Percentiles rank a stretch among this genome's conserved stretches.
Conservation (phyloP, 495 filamentous ascomycete species). For the Hypoxylon fuscum region DNA sequence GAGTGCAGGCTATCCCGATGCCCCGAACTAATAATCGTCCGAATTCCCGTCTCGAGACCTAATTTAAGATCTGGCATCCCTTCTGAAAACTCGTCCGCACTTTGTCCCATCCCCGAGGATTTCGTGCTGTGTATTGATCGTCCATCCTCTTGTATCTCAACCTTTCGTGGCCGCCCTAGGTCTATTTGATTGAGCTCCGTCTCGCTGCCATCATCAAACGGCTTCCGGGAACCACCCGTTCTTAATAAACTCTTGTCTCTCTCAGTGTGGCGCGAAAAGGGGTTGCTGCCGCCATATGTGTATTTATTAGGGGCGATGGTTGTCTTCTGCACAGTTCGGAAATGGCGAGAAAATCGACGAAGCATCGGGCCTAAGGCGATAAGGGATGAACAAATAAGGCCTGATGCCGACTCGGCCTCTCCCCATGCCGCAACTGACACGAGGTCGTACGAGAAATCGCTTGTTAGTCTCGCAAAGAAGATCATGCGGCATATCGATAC, state of each 20-base stretch:
- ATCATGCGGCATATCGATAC: slow-evolving; percentile 40
- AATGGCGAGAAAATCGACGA: slow-evolving; percentile 22
- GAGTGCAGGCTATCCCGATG: slow-evolving; percentile 33
- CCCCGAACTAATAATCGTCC: slow-evolving; percentile 36
- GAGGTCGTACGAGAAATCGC: slow-evolving; percentile 32
- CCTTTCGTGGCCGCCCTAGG: slow-evolving; percentile 13
- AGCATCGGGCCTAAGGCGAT: slow-evolving; percentile 32
- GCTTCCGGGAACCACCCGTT: slow-evolving; percentile 14
- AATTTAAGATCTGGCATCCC: slow-evolving; percentile 28
- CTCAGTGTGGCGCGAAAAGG: slow-evolving; percentile 29
- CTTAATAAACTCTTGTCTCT: slow-evolving; percentile 28
- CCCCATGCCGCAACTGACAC: slow-evolving; percentile 34
- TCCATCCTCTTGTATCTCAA: slow-evolving; percentile 17
- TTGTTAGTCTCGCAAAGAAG: slow-evolving; percentile 23
- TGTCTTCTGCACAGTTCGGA: slow-evolving; percentile 1
- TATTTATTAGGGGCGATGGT: slow-evolving; percentile 12
- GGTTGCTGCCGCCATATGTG: slow-evolving; percentile 16
- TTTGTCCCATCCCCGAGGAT: slow-evolving; percentile 18
- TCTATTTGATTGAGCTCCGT: slow-evolving; percentile 36
- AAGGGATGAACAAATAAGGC: slow-evolving; percentile 36
- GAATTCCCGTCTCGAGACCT: slow-evolving; percentile 34
- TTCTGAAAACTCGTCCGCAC: slow-evolving; percentile 6
- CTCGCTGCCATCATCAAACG: slow-evolving; percentile 32
- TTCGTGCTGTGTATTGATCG: slow-evolving; percentile 35
- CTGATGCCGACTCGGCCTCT: slow-evolving; percentile 30